Base-by-base conservation (phyloP, 2,329 filamentous ascomycete genomes). In the Colletotrichum sp. region DNA sequence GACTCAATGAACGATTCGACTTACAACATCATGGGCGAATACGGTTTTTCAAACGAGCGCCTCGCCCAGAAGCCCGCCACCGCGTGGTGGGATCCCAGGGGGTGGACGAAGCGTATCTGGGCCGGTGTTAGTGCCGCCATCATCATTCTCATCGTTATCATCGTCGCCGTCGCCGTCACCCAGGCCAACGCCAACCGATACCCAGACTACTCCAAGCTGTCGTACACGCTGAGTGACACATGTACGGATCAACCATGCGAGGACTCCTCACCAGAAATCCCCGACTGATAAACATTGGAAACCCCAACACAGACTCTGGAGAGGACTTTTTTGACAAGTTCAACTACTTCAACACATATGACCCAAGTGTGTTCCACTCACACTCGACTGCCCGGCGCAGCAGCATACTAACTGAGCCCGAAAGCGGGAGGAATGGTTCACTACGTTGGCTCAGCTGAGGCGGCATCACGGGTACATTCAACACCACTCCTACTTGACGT, bases 61-160 rank as follows among this genome's bases (percentile, higher is more conserved):
- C 63, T 48, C 55, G 43, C 24, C 28, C 61, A 56, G 21, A 56
- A 64, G 43, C 36, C 73, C 43, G 12, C 43, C 43, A 52, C 43
- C 32, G 56, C 70, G 28, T 76, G 70, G 74, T 90, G 87, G 81
- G 85, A 91, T 76, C 87, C 88, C 0, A 84, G 85, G 65, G 85
- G 85, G 62, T 93, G 91, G 91, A 83, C 87, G 55, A 87, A 88
- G 79, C 87, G 86, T 73, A 85, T 83, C 13, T 92, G 89, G 88
- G 80, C 86, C 26, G 82, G 86, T 38, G 79, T 89, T 7, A 85
- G 77, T 5, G 80, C 83, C 2, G 82, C 82, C 28, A 76, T 87
- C 38, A 77, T 88, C 10, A 80, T 92, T 16, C 79, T 90, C 55
- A 83, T 90, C 10, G 82, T 87, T 43, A 83, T 91, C 59, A 85